Percentiles rank a stretch among this genome's conserved stretches.
Conservation (phyloP, 164 flowering plant species). For the Pachysandra terminalis region DNA sequence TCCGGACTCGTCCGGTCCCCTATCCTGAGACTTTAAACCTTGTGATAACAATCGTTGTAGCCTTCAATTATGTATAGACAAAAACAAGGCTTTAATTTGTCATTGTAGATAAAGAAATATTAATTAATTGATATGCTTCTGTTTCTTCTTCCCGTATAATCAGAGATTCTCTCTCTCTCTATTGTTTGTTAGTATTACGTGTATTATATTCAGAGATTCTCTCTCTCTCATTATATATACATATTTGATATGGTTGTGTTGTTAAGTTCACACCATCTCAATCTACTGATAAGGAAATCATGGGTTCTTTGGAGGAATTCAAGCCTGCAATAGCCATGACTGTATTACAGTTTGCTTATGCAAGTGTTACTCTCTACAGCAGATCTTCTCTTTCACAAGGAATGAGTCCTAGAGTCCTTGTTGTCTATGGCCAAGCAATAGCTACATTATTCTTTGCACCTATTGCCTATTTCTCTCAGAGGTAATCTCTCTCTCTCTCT, state of each 20-base stretch:
- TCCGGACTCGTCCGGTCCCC: too few species aligned
- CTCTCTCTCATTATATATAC: background rate
- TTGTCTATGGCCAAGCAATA: conserved; percentile 64
- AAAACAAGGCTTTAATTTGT: too few species aligned
- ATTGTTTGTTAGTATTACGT: too few species aligned
- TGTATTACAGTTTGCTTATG: conserved; percentile 41
- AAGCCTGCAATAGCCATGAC: conserved; percentile 50
- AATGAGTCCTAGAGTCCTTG: conserved; percentile 59
- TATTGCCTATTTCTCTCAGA: conserved; percentile 34
- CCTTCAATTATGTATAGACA: too few species aligned
- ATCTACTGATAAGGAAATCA: background rate
- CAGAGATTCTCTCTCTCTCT: too few species aligned
- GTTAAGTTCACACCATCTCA: too few species aligned
- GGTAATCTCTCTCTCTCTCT: conserved; percentile 20
- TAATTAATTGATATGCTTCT: too few species aligned
- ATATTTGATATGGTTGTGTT: background rate
- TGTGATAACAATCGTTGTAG: too few species aligned
- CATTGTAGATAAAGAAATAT: too few species aligned
- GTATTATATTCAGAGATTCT: too few species aligned
- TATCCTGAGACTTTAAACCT: too few species aligned
- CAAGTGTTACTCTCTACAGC: conserved; percentile 40
- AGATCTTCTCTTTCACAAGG: conserved; percentile 61
- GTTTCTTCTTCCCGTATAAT: too few species aligned
- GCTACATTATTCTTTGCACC: conserved; percentile 61
- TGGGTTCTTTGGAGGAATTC: conserved; percentile 23